phyloP scores from a whole-genome alignment of 805 yeast genomes.

The Teunomyces cretensis region DNA sequence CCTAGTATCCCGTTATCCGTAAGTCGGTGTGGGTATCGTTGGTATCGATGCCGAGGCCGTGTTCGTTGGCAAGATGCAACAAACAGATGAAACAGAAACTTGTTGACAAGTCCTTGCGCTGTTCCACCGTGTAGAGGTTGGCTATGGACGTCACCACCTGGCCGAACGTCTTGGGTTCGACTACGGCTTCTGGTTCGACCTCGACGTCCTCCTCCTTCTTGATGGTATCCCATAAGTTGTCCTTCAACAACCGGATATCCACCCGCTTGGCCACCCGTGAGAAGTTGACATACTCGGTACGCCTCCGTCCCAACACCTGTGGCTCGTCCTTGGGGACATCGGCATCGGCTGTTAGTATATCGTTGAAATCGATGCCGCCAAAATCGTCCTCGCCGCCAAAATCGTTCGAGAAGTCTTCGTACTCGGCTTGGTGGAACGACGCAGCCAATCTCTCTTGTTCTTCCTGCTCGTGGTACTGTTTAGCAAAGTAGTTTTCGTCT shows the following conservation, averaged over 20 bases:
- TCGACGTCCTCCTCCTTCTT: conserved; percentile 11
- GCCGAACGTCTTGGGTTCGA: conserved; percentile 26
- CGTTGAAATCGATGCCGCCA: conserved; percentile 44
- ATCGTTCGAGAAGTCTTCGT: conserved; percentile 39
- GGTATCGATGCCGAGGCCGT: conserved; percentile 60
- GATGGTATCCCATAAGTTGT: conserved; percentile 69
- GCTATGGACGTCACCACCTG: conserved; percentile 49
- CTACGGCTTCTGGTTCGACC: neutral
- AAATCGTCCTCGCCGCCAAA: conserved; percentile 34
- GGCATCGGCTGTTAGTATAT: conserved; percentile 31
- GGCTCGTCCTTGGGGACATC: conserved; percentile 11
- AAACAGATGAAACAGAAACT: conserved; percentile 83
- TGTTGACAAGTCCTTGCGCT: conserved; percentile 70
- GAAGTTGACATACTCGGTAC: conserved; percentile 50
- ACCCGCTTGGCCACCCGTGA: conserved; percentile 77
- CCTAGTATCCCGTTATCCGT: conserved; percentile 18
- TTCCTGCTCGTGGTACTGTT: conserved; percentile 47
- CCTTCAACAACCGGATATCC: conserved; percentile 70
- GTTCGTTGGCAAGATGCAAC: conserved; percentile 83
- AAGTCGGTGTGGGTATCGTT: conserved; percentile 43
- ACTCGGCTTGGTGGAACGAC: conserved; percentile 40
- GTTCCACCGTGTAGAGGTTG: conserved; percentile 53
- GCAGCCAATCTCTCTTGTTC: conserved; percentile 37
- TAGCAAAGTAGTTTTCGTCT: conserved; percentile 75
- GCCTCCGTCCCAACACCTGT: conserved; percentile 20